phyloP scores from a whole-genome alignment of 1,284 basidiomycete genomes.

The Papiliotrema fonsecae region DNA sequence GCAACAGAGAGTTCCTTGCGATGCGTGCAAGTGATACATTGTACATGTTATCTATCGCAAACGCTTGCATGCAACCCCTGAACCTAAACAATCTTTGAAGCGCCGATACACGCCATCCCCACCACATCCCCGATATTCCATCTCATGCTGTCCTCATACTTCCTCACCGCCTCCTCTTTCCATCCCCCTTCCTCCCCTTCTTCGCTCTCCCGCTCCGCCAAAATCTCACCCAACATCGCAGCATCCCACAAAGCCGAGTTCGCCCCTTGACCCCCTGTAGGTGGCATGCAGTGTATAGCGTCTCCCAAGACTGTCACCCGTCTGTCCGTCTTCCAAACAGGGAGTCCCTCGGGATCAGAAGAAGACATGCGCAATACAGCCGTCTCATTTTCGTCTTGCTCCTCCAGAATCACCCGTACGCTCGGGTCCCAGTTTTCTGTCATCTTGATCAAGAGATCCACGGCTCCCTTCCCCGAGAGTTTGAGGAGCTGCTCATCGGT shows the following conservation, averaged over 20 bases:
- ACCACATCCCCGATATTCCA: constrained; percentile 2
- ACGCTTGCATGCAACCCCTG: too few relatives aligned
- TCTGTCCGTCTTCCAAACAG: constrained; percentile 7
- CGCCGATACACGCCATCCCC: background rate
- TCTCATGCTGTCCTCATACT: constrained; percentile 12
- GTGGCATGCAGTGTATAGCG: constrained; percentile 20
- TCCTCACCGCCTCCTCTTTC: constrained; percentile 5
- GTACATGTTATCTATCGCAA: too few relatives aligned
- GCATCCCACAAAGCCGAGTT: constrained; percentile 16
- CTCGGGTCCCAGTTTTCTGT: constrained; percentile 8
- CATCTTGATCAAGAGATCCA: background rate
- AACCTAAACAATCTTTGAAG: background rate
- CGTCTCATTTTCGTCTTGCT: constrained; percentile 7
- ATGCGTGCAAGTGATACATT: too few relatives aligned
- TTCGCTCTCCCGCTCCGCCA: background rate
- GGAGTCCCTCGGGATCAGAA: constrained; percentile 1
- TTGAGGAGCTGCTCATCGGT: background rate
- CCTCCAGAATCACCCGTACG: constrained; percentile 7
- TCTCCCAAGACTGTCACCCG: constrained; percentile 19
- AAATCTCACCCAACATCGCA: constrained; percentile 4
- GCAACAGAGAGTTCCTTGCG: too few relatives aligned
- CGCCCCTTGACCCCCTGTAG: constrained; percentile 17
- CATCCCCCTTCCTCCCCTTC: constrained; percentile 3
- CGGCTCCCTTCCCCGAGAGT: constrained; percentile 1
- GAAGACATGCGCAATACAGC: constrained; percentile 13